Base-by-base conservation (phyloP, 768 basidiomycete genomes). In the Russula sp. region DNA sequence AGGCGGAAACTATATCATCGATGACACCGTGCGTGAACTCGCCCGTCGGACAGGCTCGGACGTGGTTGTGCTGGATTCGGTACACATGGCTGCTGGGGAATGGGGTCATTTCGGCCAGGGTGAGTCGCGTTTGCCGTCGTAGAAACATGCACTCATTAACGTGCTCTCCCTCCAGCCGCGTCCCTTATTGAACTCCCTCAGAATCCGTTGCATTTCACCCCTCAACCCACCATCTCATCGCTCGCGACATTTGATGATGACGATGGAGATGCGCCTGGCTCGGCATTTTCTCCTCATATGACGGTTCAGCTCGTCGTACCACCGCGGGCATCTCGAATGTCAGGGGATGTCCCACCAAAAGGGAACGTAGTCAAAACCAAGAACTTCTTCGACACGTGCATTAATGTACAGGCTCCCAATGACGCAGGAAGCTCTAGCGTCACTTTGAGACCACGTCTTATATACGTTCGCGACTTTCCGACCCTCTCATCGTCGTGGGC, bases 71-170 rank as follows among this genome's bases (percentile, higher is more conserved):
- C 72, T 98, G 56, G 94, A 98, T 76, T 79, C 88, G 3, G 85
- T 88, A 10, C 90, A 94, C 64, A 78, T 96, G 22, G 92, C 90
- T 38, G 87, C 92, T 4, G 92, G 93, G n/a, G 88, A 92, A 73
- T 89, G 86, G 79, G 94, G 94, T 3, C 79, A 81, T 22, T 92
- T 92, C 73, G 93, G 94, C 30, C 83, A 86, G 81, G 89, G 90
- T 88, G 69, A 70, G 62, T 67, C 38, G 24, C 46, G 57, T 11
- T 40, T 36, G 14, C 40, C 38, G 18, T 42, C n/a, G 30, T 8
- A 22, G 24, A 42, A 16, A 30, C 14, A 11, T n/a, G 6, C 18
- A 58, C 61, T 52, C 32, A 51, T 22, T n/a, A n/a, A 20, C 14
- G n/a, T 32, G 5, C 10, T 22, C n/a, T 46, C 48, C 44, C 30